Evolutionary conservation across 768 basidiomycete species (phyloP), one percentile per base, ranked within the genome.

Genomic region (Strobilomyces dryophilus): DNA sequence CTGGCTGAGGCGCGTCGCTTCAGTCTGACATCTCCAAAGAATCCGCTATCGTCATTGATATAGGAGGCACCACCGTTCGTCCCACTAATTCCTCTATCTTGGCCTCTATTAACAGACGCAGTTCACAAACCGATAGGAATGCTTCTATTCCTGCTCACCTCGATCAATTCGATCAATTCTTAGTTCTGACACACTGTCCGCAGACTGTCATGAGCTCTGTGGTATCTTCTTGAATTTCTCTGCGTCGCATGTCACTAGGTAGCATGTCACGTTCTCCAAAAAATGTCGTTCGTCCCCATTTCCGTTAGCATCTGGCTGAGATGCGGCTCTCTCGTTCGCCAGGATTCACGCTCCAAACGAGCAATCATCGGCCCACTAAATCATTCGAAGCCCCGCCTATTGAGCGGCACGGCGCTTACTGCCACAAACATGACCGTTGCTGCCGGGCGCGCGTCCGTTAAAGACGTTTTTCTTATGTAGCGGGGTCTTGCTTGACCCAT

Each of bases 211-310:
- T 27, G 78, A 84, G 64, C 74, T 86, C 41, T 80, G 79, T 34
- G 83, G 81, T 0, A 79, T 85, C 6, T 68, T 80, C 45, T 75
- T 81, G 4, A 85, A 85, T 60, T 83, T 83, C 60, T 76, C 80
- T 1, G 80, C 79, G 74, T 80, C 83, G 9, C 79, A 82, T 55
- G 76, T 84, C 26, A 68, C 68, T 49, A 73, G 70, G 70, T 71
- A 45, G 50, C 20, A 31, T 9, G 6, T 36, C 53, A 50, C 49
- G 45, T 57, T 51, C 27, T 31, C 24, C n/a, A 11, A 5, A 8
- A 41, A 39, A 44, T 29, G 10, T 41, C 40, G 8, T 43, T 53
- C 43, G 47, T 36, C 42, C 0, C 47, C 35, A 58, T 53, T 24
- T 46, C 45, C 53, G 24, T 37, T 48, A 81, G 79, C 36, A 76